Percentiles rank a stretch among this genome's conserved stretches.
Conservation (phyloP, 2,329 filamentous ascomycete species). For the Sclerotinia minor region DNA sequence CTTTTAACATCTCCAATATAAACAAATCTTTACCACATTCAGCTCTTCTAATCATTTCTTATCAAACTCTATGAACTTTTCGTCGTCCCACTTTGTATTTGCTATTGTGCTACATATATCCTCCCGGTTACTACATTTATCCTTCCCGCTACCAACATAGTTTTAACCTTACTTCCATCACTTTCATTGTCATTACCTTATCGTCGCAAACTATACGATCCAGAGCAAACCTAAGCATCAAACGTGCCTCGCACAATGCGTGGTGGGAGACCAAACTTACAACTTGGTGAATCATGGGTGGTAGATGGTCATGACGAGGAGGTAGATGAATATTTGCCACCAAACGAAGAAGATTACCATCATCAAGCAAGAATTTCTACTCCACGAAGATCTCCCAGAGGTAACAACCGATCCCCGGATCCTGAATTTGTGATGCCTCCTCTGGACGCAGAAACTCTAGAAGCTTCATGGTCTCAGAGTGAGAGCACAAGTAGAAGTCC, state of each 20-base stretch:
- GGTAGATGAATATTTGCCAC: constrained; percentile 31
- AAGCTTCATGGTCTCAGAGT: constrained; percentile 36
- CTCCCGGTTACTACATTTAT: background rate
- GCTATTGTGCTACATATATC: background rate
- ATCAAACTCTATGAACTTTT: background rate
- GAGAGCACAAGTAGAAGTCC: constrained; percentile 26
- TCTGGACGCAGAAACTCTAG: constrained; percentile 38
- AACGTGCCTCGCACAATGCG: constrained; percentile 27
- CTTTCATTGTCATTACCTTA: background rate
- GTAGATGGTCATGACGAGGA: constrained; percentile 38
- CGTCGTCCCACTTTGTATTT: background rate
- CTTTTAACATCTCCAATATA: background rate
- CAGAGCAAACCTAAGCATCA: background rate
- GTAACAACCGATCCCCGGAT: constrained; percentile 36
- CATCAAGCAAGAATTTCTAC: constrained; percentile 24
- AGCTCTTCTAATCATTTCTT: constrained; percentile 6
- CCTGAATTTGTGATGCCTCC: constrained; percentile 42
- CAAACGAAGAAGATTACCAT: constrained; percentile 30
- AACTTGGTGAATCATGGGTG: constrained; percentile 41
- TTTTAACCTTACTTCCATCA: background rate
- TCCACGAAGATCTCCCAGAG: constrained; percentile 31
- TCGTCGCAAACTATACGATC: background rate
- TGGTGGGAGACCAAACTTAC: constrained; percentile 30
- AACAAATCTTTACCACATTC: background rate
- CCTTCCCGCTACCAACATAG: background rate